Evolutionary conservation across 495 filamentous ascomycete species (phyloP).

Genomic region (Margaritispora aquatica): DNA sequence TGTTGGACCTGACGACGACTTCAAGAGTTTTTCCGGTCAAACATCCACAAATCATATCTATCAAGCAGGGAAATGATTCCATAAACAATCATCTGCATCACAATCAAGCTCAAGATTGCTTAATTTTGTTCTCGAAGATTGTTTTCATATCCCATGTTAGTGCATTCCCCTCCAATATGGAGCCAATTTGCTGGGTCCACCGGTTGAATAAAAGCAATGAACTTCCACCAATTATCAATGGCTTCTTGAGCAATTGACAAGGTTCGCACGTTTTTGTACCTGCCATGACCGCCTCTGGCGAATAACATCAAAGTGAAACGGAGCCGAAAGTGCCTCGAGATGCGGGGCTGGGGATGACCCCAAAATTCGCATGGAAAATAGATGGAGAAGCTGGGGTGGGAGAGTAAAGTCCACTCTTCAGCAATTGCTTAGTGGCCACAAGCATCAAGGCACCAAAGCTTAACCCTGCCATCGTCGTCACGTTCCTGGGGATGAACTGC

Average conservation of each 20-base stretch:
- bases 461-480: conserved; percentile 8
- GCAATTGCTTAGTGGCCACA: background rate
- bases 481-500: background rate
- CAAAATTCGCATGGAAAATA: background rate
- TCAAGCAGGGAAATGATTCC: background rate
- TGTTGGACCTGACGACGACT: background rate
- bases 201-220: background rate
- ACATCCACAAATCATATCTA: background rate
- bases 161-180: background rate
- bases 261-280: conserved; percentile 5
- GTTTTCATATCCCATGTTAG: background rate
- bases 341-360: conserved; percentile 5
- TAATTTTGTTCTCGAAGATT: background rate
- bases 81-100: background rate
- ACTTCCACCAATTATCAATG: conserved; percentile 16
- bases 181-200: background rate
- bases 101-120: background rate
- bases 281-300: background rate
- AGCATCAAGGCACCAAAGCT: background rate
- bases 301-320: conserved; percentile 1
- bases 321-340: conserved; percentile 1
- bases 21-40: conserved; percentile 6
- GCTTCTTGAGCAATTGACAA: background rate
- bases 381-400: conserved; percentile 11
- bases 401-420: conserved; percentile 1